phyloP scores from a whole-genome alignment of 768 basidiomycete genomes.

The Hortiboletus flavorubellus region DNA sequence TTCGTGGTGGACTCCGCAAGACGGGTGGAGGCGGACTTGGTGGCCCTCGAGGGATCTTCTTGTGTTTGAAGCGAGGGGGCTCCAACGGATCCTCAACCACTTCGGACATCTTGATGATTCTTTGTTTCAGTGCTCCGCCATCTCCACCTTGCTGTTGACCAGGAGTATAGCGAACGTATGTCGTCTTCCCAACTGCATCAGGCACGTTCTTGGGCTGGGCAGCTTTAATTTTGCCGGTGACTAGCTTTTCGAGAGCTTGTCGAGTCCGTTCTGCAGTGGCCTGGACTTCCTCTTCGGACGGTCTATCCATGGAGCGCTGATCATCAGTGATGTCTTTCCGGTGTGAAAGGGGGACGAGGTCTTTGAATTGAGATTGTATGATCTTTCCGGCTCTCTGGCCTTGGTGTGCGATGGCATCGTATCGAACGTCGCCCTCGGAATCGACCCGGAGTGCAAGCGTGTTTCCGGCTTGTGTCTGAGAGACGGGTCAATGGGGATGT shows the following conservation, averaged over 20 bases:
- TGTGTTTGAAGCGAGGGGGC: conserved; percentile 96
- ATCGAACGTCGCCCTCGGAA: conserved; percentile 92
- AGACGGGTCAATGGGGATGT: conserved; percentile 1
- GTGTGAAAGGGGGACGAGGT: conserved; percentile 88
- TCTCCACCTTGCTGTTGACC: conserved; percentile 75
- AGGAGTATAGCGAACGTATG: conserved; percentile 95
- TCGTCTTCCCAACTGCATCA: conserved; percentile 75
- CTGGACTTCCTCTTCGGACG: conserved; percentile 90
- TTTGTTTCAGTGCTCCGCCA: conserved; percentile 67
- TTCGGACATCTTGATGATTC: conserved; percentile 99
- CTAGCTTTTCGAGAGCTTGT: conserved; percentile 88
- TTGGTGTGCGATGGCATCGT: conserved; percentile 95
- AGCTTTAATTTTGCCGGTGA: conserved; percentile 95
- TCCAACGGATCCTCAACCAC: conserved; percentile 97
- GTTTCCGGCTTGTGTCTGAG: conserved; percentile 83
- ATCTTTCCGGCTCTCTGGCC: conserved; percentile 84
- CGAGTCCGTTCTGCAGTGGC: conserved; percentile 89
- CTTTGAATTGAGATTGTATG: conserved; percentile 96
- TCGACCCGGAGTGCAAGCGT: conserved; percentile 97
- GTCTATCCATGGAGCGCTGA: conserved; percentile 79
- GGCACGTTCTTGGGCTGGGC: conserved; percentile 96
- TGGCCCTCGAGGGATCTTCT: conserved; percentile 96
- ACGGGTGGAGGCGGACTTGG: conserved; percentile 97
- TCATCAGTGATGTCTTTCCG: conserved; percentile 83
- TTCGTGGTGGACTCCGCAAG: conserved; percentile 90